These are phyloP conservation scores for Ensete ventricosum DNA, from an alignment of 176 grass and related monocot genomes.

Conservation along the genomic window DNA sequence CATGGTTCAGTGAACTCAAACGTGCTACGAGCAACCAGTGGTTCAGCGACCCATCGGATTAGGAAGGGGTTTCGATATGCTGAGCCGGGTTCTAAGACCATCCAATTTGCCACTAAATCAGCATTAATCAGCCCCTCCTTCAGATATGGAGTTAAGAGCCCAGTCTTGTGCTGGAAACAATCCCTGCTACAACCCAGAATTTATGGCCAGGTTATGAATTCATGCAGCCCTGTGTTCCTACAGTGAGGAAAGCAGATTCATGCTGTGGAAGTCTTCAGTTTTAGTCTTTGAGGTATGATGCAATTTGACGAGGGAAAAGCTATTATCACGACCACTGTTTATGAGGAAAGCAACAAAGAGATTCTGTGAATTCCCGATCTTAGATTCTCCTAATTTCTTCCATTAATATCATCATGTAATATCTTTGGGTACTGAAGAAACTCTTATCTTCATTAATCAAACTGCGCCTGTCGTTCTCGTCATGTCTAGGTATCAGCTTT, in stretches of 20 bases:
- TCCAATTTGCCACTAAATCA: background rate
- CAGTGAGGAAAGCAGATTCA: background rate
- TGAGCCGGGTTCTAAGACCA: background rate
- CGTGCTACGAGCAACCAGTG: constrained; percentile 35
- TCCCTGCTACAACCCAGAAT: constrained; percentile 25
- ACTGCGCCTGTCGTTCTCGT: background rate
- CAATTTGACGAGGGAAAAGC: background rate
- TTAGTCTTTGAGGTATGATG: background rate
- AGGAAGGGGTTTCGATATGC: background rate
- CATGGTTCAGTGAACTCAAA: constrained; percentile 21
- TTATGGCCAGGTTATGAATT: constrained; percentile 25
- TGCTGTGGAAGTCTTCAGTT: background rate
- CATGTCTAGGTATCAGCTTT: too few species aligned
- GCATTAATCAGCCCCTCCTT: constrained; percentile 10
- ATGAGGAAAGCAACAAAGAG: background rate
- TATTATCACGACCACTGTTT: background rate
- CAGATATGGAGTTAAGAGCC: constrained; percentile 27
- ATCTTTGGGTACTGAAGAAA: background rate
- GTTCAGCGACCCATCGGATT: constrained; percentile 7
- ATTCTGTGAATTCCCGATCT: background rate
- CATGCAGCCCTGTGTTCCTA: constrained; percentile 33
- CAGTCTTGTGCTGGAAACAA: constrained; percentile 38
- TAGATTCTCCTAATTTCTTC: background rate
- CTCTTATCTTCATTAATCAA: background rate
- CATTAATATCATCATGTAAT: background rate